Evolutionary conservation across 306 rosid genomes (phyloP).

Genomic region (Prunus padus): DNA sequence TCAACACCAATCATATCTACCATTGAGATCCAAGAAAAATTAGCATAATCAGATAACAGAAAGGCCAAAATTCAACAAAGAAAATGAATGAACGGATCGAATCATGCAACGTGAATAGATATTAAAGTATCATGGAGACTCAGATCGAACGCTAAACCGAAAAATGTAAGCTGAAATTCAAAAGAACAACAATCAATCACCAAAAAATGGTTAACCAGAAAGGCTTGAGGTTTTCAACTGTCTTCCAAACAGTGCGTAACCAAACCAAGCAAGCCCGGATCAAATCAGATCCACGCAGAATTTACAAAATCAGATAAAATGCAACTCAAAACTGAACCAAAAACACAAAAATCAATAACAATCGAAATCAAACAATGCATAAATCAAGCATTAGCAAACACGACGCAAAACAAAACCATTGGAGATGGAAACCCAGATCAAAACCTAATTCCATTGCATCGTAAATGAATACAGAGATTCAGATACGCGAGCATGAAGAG

Average conservation of each 20-base stretch:
- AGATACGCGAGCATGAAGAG: not conserved
- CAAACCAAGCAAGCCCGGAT: not conserved
- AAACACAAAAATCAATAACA: not conserved
- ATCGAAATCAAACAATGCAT: not conserved
- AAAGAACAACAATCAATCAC: not conserved
- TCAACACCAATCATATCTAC: not conserved
- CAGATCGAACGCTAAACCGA: not conserved
- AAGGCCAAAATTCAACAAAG: not conserved
- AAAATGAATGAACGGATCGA: not conserved
- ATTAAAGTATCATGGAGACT: not conserved
- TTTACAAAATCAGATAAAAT: not conserved
- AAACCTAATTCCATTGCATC: constrained; percentile 6
- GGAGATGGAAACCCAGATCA: not conserved
- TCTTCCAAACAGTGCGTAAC: not conserved
- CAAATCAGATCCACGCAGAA: constrained; percentile 10
- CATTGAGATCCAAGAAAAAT: constrained; percentile 11
- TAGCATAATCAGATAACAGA: not conserved
- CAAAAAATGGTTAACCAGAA: not conserved
- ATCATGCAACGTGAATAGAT: not conserved
- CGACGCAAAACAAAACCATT: not conserved
- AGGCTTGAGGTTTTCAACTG: not conserved
- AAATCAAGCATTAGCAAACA: not conserved
- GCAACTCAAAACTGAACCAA: not conserved
- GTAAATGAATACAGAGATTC: not conserved
- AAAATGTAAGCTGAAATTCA: not conserved